Evolutionary conservation across 2,329 filamentous ascomycete species (phyloP).

Genomic region (Xylariaceae sp.): DNA sequence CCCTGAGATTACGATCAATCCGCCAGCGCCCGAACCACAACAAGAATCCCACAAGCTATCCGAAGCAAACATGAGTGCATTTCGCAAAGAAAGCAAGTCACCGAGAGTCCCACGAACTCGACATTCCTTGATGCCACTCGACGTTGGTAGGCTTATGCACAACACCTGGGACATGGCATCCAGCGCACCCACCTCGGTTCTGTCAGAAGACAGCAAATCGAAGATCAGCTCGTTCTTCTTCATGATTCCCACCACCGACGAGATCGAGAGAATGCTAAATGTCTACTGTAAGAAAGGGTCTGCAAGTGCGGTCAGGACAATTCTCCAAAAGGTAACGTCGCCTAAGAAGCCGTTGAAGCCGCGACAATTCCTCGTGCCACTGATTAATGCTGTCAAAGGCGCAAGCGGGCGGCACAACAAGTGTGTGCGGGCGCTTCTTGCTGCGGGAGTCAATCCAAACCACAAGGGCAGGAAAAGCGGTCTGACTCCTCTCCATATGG

Average conservation of each 20-base stretch:
- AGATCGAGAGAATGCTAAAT: slow-evolving; percentile 2
- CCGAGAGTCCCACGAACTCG: slow-evolving; percentile 4
- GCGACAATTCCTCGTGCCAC: not conserved
- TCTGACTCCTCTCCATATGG: slow-evolving; percentile 14
- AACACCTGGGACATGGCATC: slow-evolving; percentile 14
- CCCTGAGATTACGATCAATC: no score
- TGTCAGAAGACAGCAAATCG: slow-evolving; percentile 5
- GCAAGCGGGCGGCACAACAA: slow-evolving; percentile 13
- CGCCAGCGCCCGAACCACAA: no score
- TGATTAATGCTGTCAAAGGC: slow-evolving; percentile 10
- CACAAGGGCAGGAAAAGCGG: slow-evolving; percentile 8
- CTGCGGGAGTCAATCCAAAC: slow-evolving; percentile 8
- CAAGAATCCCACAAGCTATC: no score
- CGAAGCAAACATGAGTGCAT: no score
- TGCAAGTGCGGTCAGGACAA: slow-evolving; percentile 5
- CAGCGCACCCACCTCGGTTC: slow-evolving; percentile 11
- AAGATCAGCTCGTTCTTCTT: slow-evolving; percentile 4
- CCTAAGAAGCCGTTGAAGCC: not conserved
- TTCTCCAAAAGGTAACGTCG: slow-evolving; percentile 4
- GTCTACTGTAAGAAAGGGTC: slow-evolving; percentile 6
- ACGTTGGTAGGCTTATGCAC: slow-evolving; percentile 9
- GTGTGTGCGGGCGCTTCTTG: slow-evolving; percentile 15
- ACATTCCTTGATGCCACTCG: slow-evolving; percentile 3
- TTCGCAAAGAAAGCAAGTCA: not conserved
- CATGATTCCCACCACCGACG: not conserved